Conservation (phyloP, 2,329 filamentous ascomycete genomes). For the Tympanopsis confertula region DNA sequence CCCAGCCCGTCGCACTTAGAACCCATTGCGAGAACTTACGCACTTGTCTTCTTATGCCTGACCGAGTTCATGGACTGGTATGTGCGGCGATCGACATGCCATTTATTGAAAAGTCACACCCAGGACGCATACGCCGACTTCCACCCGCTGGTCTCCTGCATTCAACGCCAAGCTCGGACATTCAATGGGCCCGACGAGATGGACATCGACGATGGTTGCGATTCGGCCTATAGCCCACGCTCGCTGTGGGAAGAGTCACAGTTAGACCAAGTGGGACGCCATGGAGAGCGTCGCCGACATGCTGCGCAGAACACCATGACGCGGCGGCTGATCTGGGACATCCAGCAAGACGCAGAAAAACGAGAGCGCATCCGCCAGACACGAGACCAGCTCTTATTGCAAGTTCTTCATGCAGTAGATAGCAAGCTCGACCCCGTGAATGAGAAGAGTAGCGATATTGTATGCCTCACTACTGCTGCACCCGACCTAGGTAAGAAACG, state of each 20-base stretch:
- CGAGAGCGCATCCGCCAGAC: constrained; percentile 9
- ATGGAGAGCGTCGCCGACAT: constrained; percentile 15
- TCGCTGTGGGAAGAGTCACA: constrained; percentile 5
- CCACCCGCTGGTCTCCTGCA: constrained; percentile 15
- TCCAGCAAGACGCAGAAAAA: constrained; percentile 16
- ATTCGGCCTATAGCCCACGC: neutral
- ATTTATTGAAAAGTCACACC: constrained; percentile 18
- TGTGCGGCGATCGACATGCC: constrained; percentile 17
- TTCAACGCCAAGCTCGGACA: neutral
- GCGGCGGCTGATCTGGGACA: constrained; percentile 21
- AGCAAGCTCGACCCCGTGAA: neutral
- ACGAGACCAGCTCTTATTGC: neutral
- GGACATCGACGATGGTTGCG: neutral
- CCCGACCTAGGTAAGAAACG: neutral
- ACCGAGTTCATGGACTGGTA: constrained; percentile 24
- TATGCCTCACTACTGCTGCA: neutral
- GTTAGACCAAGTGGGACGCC: constrained; percentile 16
- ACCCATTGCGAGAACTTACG: constrained; percentile 16
- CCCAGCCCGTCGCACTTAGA: constrained; percentile 4
- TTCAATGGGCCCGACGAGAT: neutral
- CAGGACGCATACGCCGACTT: constrained; percentile 20
- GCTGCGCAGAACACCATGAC: constrained; percentile 20
- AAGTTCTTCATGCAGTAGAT: constrained; percentile 9
- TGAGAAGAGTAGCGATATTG: neutral
- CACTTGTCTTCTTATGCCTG: constrained; percentile 19